Percentiles rank a stretch among this genome's conserved stretches.
phyloP scores from a whole-genome alignment of 129 eudicot species.

The Centaurea solstitialis region DNA sequence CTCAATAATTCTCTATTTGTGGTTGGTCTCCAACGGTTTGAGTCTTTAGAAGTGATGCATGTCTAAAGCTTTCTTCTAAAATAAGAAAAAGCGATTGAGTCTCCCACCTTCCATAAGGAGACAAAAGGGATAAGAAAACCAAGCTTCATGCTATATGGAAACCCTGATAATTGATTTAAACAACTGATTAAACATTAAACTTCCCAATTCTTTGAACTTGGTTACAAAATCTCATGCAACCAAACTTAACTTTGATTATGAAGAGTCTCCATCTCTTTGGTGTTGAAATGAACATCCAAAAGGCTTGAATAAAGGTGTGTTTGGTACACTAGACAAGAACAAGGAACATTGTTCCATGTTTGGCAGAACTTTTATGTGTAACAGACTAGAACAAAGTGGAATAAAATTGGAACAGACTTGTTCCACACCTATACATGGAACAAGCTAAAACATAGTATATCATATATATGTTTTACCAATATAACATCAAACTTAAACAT shows the following conservation, averaged over 20 bases:
- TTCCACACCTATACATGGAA: no score
- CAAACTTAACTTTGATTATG: neutral
- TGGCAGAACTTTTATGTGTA: no score
- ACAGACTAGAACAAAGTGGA: no score
- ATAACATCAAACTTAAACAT: no score
- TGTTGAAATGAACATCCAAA: neutral
- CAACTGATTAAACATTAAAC: neutral
- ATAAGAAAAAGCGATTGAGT: neutral
- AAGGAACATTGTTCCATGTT: no score
- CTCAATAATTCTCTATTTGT: neutral
- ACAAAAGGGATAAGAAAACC: neutral
- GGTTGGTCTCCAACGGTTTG: neutral
- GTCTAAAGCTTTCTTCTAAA: neutral
- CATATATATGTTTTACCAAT: no score
- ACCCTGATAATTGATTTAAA: neutral
- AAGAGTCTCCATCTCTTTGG: neutral
- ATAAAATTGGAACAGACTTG: no score
- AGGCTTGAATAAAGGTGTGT: no score
- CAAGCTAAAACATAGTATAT: no score
- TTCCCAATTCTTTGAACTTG: neutral
- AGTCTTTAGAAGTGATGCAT: neutral
- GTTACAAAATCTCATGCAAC: neutral
- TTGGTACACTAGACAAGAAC: no score
- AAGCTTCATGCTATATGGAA: neutral
- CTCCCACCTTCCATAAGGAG: neutral